Percentiles rank a stretch among this genome's conserved stretches.
Conservation (phyloP, 2,329 filamentous ascomycete species). For the Diaporthe amygdali region DNA sequence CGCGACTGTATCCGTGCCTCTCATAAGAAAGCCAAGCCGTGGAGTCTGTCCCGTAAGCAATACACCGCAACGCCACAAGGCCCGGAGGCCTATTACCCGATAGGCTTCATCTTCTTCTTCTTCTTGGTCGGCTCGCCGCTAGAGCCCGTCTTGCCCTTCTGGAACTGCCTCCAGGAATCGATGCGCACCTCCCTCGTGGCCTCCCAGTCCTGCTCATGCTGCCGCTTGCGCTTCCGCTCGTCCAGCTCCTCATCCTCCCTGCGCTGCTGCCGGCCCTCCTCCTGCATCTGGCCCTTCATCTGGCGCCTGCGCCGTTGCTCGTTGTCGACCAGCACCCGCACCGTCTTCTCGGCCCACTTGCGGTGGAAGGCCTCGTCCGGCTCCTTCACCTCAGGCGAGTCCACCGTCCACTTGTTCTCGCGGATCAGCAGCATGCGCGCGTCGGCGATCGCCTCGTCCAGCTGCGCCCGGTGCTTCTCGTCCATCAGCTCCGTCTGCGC, state of each 20-base stretch:
- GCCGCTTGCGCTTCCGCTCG: conserved; percentile 80
- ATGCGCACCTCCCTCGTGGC: conserved; percentile 89
- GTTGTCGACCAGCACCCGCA: conserved; percentile 89
- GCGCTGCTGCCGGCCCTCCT: conserved; percentile 89
- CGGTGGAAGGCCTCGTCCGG: conserved; percentile 71
- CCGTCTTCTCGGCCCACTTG: conserved; percentile 89
- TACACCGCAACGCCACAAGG: conserved; percentile 1
- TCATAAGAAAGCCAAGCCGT: background rate
- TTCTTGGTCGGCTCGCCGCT: conserved; percentile 46
- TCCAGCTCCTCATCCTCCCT: conserved; percentile 86
- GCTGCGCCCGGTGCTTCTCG: conserved; percentile 83
- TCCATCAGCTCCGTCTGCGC: conserved; percentile 91
- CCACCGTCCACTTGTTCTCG: conserved; percentile 90
- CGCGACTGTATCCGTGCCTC: background rate
- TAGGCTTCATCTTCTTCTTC: conserved; percentile 70
- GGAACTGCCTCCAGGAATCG: conserved; percentile 90
- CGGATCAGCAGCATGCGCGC: conserved; percentile 94
- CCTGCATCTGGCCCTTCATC: conserved; percentile 92
- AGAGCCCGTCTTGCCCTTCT: conserved; percentile 70
- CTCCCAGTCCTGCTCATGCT: conserved; percentile 96
- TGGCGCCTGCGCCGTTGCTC: conserved; percentile 84
- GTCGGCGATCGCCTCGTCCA: conserved; percentile 96
- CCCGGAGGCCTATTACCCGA: conserved; percentile 47
- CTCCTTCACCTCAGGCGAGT: conserved; percentile 85
- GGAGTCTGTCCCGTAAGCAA: conserved; percentile 13